Base-by-base conservation (phyloP, 2,329 filamentous ascomycete genomes). In the Colletotrichum simmondsii region DNA sequence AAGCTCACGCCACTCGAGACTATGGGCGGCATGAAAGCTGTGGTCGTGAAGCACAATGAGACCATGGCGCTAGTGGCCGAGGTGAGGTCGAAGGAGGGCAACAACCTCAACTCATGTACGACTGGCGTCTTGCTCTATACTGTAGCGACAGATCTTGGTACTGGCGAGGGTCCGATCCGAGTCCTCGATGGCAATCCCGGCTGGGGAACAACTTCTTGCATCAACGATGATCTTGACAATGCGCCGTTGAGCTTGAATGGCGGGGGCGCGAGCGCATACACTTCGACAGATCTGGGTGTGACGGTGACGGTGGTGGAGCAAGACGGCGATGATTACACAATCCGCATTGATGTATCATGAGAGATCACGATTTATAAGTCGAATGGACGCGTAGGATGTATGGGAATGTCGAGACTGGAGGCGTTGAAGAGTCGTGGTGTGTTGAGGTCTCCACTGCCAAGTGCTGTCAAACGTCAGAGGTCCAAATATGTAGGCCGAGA, bases 111-210 rank as follows among this genome's bases (percentile, higher is more conserved):
- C 1, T 74, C 79, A 0, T 84, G 82, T 61, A 78, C 79, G 0
- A 76, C 79, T 0, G 81, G 82, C 11, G 78, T 84, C 19, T 75
- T 83, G 22, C 71, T 84, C 6, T 83, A 84, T 67, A 82, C 78
- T 0, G 73, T 83, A 0, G 79, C 79, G n/a, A 82, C 80, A 0
- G 71, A 68, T 0, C 71, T 75, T 0, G 61, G 66, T 3, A 79
- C 80, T 2, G 80, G 81, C 6, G 68, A 78, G 19, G 81, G 81
- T 1, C 78, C 81, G 0, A 75, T 82, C 8, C 75, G 75, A 1
- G 81, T 84, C 19, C 52, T 83, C 1, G 80, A 83, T 64, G 72
- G 75, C 0, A 84, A 77, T 1, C 80, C 81, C 3, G 54, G 63
- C 1, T 79, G 79, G 2, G 76, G 76, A 5, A 8, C 42, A 1